These are phyloP conservation scores for Ophiostoma fasciatum DNA, from an alignment of 2,329 filamentous ascomycete species.

Conservation along the genomic window DNA sequence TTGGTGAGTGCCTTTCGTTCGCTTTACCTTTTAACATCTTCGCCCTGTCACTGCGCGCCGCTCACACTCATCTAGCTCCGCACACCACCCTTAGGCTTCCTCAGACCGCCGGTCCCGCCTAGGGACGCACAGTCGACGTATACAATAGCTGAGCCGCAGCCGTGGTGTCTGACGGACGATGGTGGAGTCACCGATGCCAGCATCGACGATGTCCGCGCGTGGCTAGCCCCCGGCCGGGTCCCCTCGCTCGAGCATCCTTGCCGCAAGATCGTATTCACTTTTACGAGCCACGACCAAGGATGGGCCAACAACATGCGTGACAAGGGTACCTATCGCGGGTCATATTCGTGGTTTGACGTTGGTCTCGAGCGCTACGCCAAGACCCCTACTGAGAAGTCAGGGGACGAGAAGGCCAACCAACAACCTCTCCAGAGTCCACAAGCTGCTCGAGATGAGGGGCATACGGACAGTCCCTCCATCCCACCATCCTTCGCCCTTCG, in stretches of 20 bases:
- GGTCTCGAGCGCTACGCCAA: conserved; percentile 41
- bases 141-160: neutral
- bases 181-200: neutral
- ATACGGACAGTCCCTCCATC: neutral
- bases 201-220: neutral
- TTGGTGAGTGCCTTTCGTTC: no score
- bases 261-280: conserved; percentile 46
- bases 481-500: neutral
- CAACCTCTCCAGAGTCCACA: no score
- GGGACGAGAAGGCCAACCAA: neutral
- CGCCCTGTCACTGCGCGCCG: no score
- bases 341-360: conserved; percentile 50
- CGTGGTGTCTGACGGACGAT: neutral
- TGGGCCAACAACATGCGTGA: conserved; percentile 25
- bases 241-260: conserved; percentile 32
- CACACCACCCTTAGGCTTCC: conserved; percentile 25
- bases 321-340: conserved; percentile 27
- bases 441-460: no score
- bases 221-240: conserved; percentile 14
- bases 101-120: conserved; percentile 13
- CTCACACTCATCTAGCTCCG: conserved; percentile 23
- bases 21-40: no score
- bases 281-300: conserved; percentile 44
- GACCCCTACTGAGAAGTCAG: conserved; percentile 6
- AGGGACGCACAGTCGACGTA: neutral